Percentiles rank a stretch among this genome's conserved stretches.
Evolutionary conservation across 2,329 filamentous ascomycete species (phyloP).

Genomic region (Fusarium sp.): DNA sequence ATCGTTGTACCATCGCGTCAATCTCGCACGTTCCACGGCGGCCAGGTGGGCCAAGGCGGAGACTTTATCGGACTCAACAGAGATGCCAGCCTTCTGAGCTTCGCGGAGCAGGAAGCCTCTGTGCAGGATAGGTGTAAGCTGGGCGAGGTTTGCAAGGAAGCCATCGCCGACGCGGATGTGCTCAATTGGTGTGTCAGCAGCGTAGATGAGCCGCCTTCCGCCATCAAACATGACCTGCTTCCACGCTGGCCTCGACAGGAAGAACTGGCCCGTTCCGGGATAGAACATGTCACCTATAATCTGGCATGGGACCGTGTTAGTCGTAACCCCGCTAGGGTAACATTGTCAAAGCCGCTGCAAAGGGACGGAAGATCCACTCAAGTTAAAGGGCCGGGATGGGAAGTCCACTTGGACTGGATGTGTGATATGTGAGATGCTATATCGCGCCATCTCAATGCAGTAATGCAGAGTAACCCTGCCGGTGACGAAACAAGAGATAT

Average conservation of each 20-base stretch:
- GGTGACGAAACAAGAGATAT: slow-evolving; percentile 29
- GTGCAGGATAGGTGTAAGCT: slow-evolving; percentile 49
- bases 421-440: slow-evolving; percentile 44
- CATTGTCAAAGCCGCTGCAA: slow-evolving; percentile 34
- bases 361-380: slow-evolving; percentile 36
- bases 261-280: slow-evolving; percentile 49
- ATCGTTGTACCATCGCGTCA: slow-evolving; percentile 49
- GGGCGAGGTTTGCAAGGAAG: slow-evolving; percentile 50
- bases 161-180: slow-evolving; percentile 46
- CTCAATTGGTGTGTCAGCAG: slow-evolving; percentile 33
- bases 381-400: slow-evolving; percentile 21
- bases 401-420: slow-evolving; percentile 39
- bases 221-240: slow-evolving; percentile 47
- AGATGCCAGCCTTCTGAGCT: slow-evolving; percentile 43
- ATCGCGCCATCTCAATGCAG: slow-evolving; percentile 43
- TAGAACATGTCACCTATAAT: slow-evolving; percentile 55
- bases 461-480: slow-evolving; percentile 38
- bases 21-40: slow-evolving; percentile 44
- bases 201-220: slow-evolving; percentile 43
- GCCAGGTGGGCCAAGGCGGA: slow-evolving; percentile 46
- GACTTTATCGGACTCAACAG: slow-evolving; percentile 46
- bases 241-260: slow-evolving; percentile 52
- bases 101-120: slow-evolving; percentile 49
- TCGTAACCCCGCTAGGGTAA: slow-evolving; percentile 35
- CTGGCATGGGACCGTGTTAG: slow-evolving; percentile 44